Percentiles rank a stretch among this genome's conserved stretches.
phyloP scores from a whole-genome alignment of 1,284 basidiomycete species.

The Schizophyllum commune region DNA sequence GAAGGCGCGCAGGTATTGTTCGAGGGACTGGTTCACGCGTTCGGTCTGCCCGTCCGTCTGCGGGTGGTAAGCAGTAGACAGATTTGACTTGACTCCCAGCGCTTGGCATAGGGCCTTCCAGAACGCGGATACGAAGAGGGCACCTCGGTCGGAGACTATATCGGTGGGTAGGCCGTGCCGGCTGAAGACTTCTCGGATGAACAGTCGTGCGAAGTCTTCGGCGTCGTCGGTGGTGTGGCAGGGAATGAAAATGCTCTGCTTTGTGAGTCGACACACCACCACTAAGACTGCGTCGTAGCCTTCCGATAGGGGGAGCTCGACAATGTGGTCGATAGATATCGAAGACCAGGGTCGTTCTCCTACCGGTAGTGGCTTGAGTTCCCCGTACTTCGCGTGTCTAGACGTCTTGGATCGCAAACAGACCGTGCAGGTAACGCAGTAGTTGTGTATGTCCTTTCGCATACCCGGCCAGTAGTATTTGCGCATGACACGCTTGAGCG shows the following conservation, averaged over 20 bases:
- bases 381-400: conserved; percentile 15
- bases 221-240: conserved; percentile 18
- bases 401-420: conserved; percentile 19
- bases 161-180: conserved; percentile 19
- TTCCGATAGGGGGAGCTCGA: conserved; percentile 22
- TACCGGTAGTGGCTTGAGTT: conserved; percentile 16
- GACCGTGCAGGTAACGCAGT: conserved; percentile 16
- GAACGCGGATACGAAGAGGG: conserved; percentile 20
- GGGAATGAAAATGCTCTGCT: conserved; percentile 24
- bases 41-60: conserved; percentile 39
- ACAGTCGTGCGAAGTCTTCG: conserved; percentile 20
- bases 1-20: conserved; percentile 2
- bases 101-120: conserved; percentile 14
- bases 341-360: conserved; percentile 22
- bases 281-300: conserved; percentile 28
- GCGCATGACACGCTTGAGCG: not conserved
- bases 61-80: conserved; percentile 19
- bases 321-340: conserved; percentile 32
- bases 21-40: conserved; percentile 4
- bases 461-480: no score
- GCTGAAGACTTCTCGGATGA: conserved; percentile 19
- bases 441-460: conserved; percentile 15
- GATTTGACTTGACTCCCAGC: conserved; percentile 12
- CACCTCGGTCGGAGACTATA: conserved; percentile 22
- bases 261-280: conserved; percentile 27